phyloP scores from a whole-genome alignment of 1,284 basidiomycete species.

The Cryptococcus sp. region DNA sequence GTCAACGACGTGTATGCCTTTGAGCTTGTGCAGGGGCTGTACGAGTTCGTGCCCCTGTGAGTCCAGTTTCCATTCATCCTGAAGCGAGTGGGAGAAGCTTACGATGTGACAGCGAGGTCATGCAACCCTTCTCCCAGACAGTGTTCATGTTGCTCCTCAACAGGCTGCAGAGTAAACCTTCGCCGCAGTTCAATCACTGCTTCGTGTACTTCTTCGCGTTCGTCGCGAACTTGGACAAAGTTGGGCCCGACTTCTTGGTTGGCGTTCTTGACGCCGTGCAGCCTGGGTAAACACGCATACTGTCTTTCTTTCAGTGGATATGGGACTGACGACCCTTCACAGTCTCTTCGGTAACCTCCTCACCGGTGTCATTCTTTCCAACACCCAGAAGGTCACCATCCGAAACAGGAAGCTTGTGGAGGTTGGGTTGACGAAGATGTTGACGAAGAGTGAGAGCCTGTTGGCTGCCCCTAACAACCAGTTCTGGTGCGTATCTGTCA shows the following conservation, averaged over 20 bases:
- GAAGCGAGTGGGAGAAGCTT: neutral
- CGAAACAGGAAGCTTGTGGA: conserved; percentile 80
- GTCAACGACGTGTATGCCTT: conserved; percentile 88
- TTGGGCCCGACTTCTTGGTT: conserved; percentile 77
- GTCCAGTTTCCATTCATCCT: conserved; percentile 49
- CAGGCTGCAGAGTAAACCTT: conserved; percentile 82
- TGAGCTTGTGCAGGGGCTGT: conserved; percentile 77
- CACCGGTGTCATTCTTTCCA: conserved; percentile 73
- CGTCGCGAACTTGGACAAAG: conserved; percentile 68
- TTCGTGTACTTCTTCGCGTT: conserved; percentile 77
- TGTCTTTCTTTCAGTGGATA: neutral
- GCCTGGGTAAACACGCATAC: conserved; percentile 62
- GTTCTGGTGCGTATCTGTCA: conserved; percentile 60
- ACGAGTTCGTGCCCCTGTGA: conserved; percentile 69
- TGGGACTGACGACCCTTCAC: neutral
- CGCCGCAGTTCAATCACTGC: conserved; percentile 80
- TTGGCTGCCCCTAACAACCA: conserved; percentile 61
- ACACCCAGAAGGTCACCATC: conserved; percentile 71
- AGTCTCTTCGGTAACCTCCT: conserved; percentile 85
- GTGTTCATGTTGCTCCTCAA: conserved; percentile 79
- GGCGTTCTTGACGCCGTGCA: conserved; percentile 78
- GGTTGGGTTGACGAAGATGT: conserved; percentile 75
- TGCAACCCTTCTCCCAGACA: conserved; percentile 72
- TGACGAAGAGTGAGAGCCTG: conserved; percentile 71
- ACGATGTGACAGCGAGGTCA: conserved; percentile 54